phyloP scores from a whole-genome alignment of 441 rosid species.

The Melastoma candidum region DNA sequence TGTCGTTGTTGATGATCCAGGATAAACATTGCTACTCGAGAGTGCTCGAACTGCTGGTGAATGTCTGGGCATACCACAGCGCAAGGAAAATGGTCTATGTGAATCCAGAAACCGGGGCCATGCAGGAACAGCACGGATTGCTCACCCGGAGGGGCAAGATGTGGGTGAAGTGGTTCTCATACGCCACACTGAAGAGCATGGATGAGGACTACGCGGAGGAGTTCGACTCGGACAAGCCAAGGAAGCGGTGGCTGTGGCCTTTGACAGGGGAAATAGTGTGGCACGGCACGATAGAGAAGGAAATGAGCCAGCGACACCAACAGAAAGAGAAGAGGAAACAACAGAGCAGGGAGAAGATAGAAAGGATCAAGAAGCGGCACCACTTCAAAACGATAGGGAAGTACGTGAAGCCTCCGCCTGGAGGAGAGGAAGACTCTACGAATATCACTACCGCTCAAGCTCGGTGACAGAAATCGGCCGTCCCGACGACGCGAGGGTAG shows the following conservation, averaged over 20 bases:
- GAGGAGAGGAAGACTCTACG: conserved; percentile 19
- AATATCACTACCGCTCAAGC: conserved; percentile 3
- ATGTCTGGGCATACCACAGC: conserved; percentile 97
- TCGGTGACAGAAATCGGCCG: too few species aligned
- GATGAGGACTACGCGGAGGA: conserved; percentile 89
- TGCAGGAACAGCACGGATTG: conserved; percentile 74
- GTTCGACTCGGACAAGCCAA: conserved; percentile 67
- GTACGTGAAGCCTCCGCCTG: conserved; percentile 70
- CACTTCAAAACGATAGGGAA: conserved; percentile 70
- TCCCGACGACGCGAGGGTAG: too few species aligned
- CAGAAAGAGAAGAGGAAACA: conserved; percentile 73
- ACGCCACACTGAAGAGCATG: conserved; percentile 66
- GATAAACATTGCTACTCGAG: conserved; percentile 88
- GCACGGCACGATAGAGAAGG: conserved; percentile 71
- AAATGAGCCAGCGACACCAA: conserved; percentile 39
- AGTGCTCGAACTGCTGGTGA: conserved; percentile 80
- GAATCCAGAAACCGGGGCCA: conserved; percentile 56
- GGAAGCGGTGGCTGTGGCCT: conserved; percentile 85
- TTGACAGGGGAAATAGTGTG: conserved; percentile 81
- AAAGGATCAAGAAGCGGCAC: conserved; percentile 47
- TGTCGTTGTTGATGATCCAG: conserved; percentile 25
- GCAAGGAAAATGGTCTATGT: conserved; percentile 69
- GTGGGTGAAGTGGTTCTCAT: conserved; percentile 94
- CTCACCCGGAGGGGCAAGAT: conserved; percentile 53
- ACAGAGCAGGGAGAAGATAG: conserved; percentile 52